Evolutionary conservation across 2,329 filamentous ascomycete genomes (phyloP), one percentile per base, ranked within the genome.

Genomic region (Xylaria sp.): DNA sequence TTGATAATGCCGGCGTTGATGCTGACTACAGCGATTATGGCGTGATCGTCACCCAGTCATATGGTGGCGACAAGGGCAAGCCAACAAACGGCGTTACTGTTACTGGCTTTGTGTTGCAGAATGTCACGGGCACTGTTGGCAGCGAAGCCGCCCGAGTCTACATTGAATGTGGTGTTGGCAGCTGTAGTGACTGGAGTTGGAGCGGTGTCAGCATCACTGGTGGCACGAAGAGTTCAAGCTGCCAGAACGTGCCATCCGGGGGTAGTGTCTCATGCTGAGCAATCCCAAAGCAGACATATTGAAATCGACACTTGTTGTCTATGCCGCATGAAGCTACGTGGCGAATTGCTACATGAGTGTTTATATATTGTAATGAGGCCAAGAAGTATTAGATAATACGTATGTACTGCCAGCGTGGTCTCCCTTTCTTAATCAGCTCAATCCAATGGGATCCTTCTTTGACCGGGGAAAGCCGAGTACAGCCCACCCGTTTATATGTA

Each of bases 11-110:
- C 4, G 63, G 63, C 6, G 68, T 70, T 28, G 59, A 63, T 23
- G 25, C 60, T 15, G 56, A 56, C 7, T 70, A 70, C 23, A 66
- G 63, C 6, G 68, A 83, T 25, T 87, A 88, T 74, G 86, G 84
- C 50, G 84, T 89, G 57, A 81, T 88, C 59, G 83, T 89, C 67
- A 80, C 88, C 75, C 87, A 90, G 79, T 85, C 88, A 74, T 88
- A 88, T 72, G 78, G 83, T 50, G 81, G 78, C 57, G 82, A 81
- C 28, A 75, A 65, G 9, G 80, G 80, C 48, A 80, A 72, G 1
- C 83, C 84, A 4, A 86, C 84, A 9, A 80, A 77, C 48, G 83
- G 81, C 43, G 82, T 86, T 12, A 78, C 78, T 0, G 82, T 86
- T 67, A 82, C 81, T 2, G 78, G 74, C n/a, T 74, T 86, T n/a